Base-by-base conservation (phyloP, 2,329 filamentous ascomycete genomes). In the Stromatinia cepivora region DNA sequence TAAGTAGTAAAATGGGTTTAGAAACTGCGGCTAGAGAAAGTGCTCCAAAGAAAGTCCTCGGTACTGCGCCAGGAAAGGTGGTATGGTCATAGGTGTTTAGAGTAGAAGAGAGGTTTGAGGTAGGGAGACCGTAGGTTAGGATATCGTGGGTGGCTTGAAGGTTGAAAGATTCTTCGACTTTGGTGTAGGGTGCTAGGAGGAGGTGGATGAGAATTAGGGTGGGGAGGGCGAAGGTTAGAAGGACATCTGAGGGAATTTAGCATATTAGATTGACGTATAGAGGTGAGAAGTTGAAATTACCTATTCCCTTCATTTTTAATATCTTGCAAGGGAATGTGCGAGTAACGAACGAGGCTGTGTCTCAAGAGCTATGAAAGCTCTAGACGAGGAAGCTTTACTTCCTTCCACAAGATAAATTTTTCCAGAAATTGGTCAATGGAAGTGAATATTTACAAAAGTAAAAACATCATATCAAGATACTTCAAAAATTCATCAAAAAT, bases 101-200 rank as follows among this genome's bases (percentile, higher is more conserved):
- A 52, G 83, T 85, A 17, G 83, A 78, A 65, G 82, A 77, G 22
- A 85, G 78, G 74, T 89, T 83, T 28, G 80, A 78, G 1, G 83
- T 85, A 0, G 92, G 92, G 1, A 92, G 88, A 34, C 93, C 93
- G 78, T 95, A 93, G 50, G 87, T 86, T 70, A 97, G 80, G 48
- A 99, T 90, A 79, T 99, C 95, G 80, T 98, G 95, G 4, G 89
- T 87, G 8, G 95, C 95, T 80, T 99, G 95, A 70, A 98, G 88
- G 79, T 97, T 97, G 86, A 99, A 98, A 0, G 94, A 98, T 81
- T 99, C 95, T 80, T 99, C 95, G 70, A 99, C 95, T 80, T 99
- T 99, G 69, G 94, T 97, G 82, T 96, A 94, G 0, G 95, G 95
- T 15, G 94, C 88, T 34, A 88, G 79, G 71, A 88, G 77, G 68